Base-by-base conservation (phyloP, 2,329 filamentous ascomycete genomes). In the Claviceps sp. region DNA sequence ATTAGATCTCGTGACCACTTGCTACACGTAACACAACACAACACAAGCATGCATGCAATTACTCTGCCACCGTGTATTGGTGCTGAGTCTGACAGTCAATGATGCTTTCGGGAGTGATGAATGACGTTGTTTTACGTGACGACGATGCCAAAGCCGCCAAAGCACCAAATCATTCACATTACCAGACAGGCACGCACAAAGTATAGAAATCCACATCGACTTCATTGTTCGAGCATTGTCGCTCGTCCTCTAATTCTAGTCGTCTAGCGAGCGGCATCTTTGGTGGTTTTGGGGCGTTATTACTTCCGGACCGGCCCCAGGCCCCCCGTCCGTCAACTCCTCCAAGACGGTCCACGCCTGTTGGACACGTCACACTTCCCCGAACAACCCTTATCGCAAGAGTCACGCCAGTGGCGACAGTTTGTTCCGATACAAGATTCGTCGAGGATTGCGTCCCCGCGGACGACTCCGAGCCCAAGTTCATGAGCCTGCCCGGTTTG, bases 181-280 rank as follows among this genome's bases (percentile, higher is more conserved):
- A 11, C 9, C 9, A 34, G 30, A 34, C 9, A 34, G 9, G 1
- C 9, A 34, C 30, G 9, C 30, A 11, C 3, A 34, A 34, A 34
- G 9, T 34, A 34, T 34, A 34, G 30, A 34, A 34, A 34, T 11
- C 30, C 30, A 34, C 30, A 34, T 34, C 9, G 9, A 34, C 11
- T n/a, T 24, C 24, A 56, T 57, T 58, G 55, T 54, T 53, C 24
- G 57, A 50, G 52, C 42, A 44, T 50, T 56, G 52, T 48, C 54
- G 55, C 59, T 49, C 52, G 53, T 53, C 56, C 62, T 55, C 61
- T 63, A 59, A 58, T 57, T 62, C 61, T 62, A 55, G 55, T 62
- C 13, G 57, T 66, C 62, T 67, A 68, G 66, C 66, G 66, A 68
- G 66, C 64, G 66, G 63, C 63, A 66, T 67, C 64, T 65, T 67